Base-by-base conservation (phyloP, 345 rosid genomes). In the Combretum micranthum region DNA sequence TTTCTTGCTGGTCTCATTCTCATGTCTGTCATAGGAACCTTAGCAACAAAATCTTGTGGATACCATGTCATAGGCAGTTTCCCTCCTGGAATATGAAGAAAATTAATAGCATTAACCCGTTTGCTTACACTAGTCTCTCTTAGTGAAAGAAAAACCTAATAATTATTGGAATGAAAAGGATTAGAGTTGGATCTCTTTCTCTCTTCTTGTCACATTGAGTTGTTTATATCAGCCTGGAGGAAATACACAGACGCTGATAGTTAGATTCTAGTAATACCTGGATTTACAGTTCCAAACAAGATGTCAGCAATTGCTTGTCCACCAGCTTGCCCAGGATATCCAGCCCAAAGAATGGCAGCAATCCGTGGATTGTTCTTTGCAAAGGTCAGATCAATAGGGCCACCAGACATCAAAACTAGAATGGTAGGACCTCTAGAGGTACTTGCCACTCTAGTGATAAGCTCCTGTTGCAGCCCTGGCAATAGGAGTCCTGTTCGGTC, bases 321-420 rank as follows among this genome's bases (percentile, higher is more conserved):
- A 19, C 99, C 99, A 4, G 85, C 94, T 68, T 93, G 94, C 53
- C 99, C 99, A 2, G 99, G 99, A 70, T 93, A 93, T 50, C 99
- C 99, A n/a, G 83, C 97, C 99, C 99, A 93, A 19, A 93, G 42
- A 53, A 93, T 87, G 51, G 95, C 88, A 21, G 86, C 66, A 3
- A 93, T 47, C 49, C 84, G 78, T n/a, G 82, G 85, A 49, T 89
- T 71, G n/a, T 83, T 57, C 60, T 93, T 93, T 9, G 99, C 99
- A 45, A 93, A 86, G 0, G 97, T 55, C 25, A 93, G 74, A 55
- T 93, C 99, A 13, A 93, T 50, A 0, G 99, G 96, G 5, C 99
- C 97, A 11, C 97, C 99, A 21, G 77, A 66, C 84, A 93, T 79
- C 50, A 93, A 72, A 8, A 93, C 94, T 50, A 93, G 43, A 45